These are phyloP conservation scores for Sporothrix variecibatus DNA, from an alignment of 2,329 filamentous ascomycete genomes.

Conservation along the genomic window DNA sequence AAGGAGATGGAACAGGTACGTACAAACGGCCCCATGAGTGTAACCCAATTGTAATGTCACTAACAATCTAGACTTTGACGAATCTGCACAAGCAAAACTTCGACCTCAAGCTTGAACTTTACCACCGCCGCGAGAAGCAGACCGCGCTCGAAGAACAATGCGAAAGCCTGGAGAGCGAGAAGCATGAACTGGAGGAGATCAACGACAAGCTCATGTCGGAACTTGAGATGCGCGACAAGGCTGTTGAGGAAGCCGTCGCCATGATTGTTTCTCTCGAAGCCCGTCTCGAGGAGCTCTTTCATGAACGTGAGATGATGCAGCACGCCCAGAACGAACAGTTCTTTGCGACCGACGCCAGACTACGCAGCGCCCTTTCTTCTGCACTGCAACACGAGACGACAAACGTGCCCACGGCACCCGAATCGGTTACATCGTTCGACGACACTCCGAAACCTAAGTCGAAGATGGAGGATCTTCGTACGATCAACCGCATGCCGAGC, in stretches of 20 bases:
- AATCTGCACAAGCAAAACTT: slow-evolving; percentile 75
- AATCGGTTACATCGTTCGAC: slow-evolving; percentile 4
- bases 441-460: slow-evolving; percentile 33
- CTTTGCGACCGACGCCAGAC: slow-evolving; percentile 37
- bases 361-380: slow-evolving; percentile 31
- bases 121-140: slow-evolving; percentile 67
- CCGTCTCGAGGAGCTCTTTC: slow-evolving; percentile 54
- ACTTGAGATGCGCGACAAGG: slow-evolving; percentile 68
- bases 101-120: slow-evolving; percentile 72
- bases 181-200: slow-evolving; percentile 60
- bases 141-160: slow-evolving; percentile 49
- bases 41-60: background rate
- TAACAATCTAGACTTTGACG: slow-evolving; percentile 58
- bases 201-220: slow-evolving; percentile 61
- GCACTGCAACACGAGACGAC: slow-evolving; percentile 25
- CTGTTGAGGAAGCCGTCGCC: slow-evolving; percentile 68
- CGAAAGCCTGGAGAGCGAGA: slow-evolving; percentile 56
- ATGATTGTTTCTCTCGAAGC: slow-evolving; percentile 69
- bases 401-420: background rate
- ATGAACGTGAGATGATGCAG: slow-evolving; percentile 56
- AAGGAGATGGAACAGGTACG: slow-evolving; percentile 69
- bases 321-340: slow-evolving; percentile 46
- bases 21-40: background rate
- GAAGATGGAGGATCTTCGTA: slow-evolving; percentile 39
- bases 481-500: slow-evolving; percentile 62